These are phyloP conservation scores for Colletotrichum lentis DNA, from an alignment of 2,329 filamentous ascomycete species.

Conservation along the genomic window DNA sequence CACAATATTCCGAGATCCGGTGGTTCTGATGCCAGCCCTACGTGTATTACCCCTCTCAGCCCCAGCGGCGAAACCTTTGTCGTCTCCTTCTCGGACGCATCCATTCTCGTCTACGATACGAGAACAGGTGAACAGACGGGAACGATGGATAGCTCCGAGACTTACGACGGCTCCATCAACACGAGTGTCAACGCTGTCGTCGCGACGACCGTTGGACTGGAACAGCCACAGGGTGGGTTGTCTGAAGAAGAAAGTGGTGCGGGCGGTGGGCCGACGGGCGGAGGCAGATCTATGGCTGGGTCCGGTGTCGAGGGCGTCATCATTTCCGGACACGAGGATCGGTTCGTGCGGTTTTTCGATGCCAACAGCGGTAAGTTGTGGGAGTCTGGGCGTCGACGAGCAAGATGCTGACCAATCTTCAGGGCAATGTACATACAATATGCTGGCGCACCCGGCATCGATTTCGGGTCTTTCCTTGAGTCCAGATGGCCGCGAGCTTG, in stretches of 20 bases:
- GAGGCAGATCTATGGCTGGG: slow-evolving; percentile 68
- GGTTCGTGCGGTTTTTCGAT: slow-evolving; percentile 96
- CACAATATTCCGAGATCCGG: slow-evolving; percentile 82
- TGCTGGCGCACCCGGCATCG: slow-evolving; percentile 93
- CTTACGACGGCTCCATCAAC: slow-evolving; percentile 81
- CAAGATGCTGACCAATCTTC: not conserved
- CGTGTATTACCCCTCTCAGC: slow-evolving; percentile 90
- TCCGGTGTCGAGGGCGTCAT: slow-evolving; percentile 91
- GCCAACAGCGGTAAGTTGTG: slow-evolving; percentile 89
- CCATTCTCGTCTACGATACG: slow-evolving; percentile 91
- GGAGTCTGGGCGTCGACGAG: not conserved
- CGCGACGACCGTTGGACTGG: slow-evolving; percentile 83
- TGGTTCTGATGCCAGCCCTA: slow-evolving; percentile 75
- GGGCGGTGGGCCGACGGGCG: slow-evolving; percentile 81
- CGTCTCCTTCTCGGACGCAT: slow-evolving; percentile 89
- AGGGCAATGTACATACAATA: slow-evolving; percentile 99
- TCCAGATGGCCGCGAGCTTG: slow-evolving; percentile 91
- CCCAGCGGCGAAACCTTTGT: slow-evolving; percentile 86
- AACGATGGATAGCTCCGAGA: slow-evolving; percentile 92
- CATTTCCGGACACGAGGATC: slow-evolving; percentile 96
- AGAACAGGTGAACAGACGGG: slow-evolving; percentile 90
- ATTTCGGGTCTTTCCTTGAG: slow-evolving; percentile 92
- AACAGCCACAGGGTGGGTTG: slow-evolving; percentile 71
- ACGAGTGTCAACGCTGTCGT: slow-evolving; percentile 92
- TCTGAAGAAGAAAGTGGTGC: slow-evolving; percentile 75